Base-by-base conservation (phyloP, 2,329 filamentous ascomycete genomes). In the Trichoderma aggressivum region DNA sequence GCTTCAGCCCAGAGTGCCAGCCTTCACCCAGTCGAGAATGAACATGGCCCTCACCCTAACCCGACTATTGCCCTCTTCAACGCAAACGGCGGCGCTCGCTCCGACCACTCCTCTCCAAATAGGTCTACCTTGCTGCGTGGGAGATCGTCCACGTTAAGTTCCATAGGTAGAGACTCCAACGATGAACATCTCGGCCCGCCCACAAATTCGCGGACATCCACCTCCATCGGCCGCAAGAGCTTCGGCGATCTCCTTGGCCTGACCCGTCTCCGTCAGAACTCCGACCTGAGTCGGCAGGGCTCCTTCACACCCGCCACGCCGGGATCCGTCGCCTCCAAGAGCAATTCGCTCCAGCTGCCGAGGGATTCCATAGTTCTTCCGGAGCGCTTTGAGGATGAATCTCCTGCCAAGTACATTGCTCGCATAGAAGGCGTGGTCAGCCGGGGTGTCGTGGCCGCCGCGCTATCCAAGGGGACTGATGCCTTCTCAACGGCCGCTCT, bases 131-230 rank as follows among this genome's bases (percentile, higher is more conserved):
- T 87, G 26, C 82, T 90, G 64, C 87, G 94, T 75, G 92, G 91
- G 66, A 89, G 96, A 74, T 97, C 96, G 21, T 97, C 94, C 6
- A 98, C 96, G 0, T 87, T 97, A 83, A 94, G 92, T 76, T 98
- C 95, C 1, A 81, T 95, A 56, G 89, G 91, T 21, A 90, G 91
- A 74, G 87, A 88, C 68, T 93, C 91, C 1, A 89, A 90, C 68
- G 92, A 94, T 73, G 89, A 91, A 39, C 89, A 90, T 68, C 86
- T 92, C 6, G 85, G 89, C 7, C 89, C 91, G 3, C 90, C 90
- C 5, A 88, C 88, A 28, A 47, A 21, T 28, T 81, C 89, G n/a
- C 87, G 94, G 65, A 94, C 90, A 7, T 97, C 94, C 1, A 93
- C 91, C 1, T 97, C 94, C 0, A 95, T 91, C n/a, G 94, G 94